Evolutionary conservation across 495 filamentous ascomycete genomes (phyloP).

Genomic region (Xylaria venustula): DNA sequence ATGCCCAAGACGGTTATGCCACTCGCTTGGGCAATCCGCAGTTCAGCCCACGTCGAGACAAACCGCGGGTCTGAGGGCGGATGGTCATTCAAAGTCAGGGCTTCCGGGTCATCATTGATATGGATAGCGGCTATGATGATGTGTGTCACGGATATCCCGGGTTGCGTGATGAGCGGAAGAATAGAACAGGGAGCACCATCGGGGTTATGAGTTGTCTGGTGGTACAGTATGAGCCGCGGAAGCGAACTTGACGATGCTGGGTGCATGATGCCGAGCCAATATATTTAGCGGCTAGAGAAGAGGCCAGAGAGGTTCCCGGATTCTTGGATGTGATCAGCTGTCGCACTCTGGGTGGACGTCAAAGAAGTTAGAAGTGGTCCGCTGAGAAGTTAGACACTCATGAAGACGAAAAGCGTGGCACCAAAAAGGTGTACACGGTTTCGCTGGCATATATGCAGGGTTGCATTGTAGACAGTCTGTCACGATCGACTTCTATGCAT

Average conservation of each 20-base stretch:
- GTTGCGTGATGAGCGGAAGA: conserved; percentile 65
- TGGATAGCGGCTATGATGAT: conserved; percentile 79
- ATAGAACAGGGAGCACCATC: conserved; percentile 63
- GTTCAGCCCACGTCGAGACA: conserved; percentile 66
- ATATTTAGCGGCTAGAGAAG: not conserved
- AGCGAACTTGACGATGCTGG: conserved; percentile 12
- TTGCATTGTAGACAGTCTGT: no score
- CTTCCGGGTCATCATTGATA: conserved; percentile 62
- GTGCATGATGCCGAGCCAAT: conserved; percentile 16
- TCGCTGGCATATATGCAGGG: no score
- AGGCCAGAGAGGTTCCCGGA: no score
- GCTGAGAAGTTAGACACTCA: no score
- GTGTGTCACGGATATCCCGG: conserved; percentile 59
- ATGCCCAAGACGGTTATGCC: conserved; percentile 77
- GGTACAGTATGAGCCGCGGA: conserved; percentile 53
- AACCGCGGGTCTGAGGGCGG: conserved; percentile 56
- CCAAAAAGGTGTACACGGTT: no score
- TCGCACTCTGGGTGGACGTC: no score
- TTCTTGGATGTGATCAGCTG: no score
- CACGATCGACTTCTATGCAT: no score
- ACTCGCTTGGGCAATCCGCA: conserved; percentile 57
- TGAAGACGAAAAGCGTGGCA: no score
- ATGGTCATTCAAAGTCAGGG: conserved; percentile 75
- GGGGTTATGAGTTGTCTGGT: conserved; percentile 64
- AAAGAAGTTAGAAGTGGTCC: not conserved